Evolutionary conservation across 176 grass and related monocot genomes (phyloP).

Genomic region (Carex parvula): DNA sequence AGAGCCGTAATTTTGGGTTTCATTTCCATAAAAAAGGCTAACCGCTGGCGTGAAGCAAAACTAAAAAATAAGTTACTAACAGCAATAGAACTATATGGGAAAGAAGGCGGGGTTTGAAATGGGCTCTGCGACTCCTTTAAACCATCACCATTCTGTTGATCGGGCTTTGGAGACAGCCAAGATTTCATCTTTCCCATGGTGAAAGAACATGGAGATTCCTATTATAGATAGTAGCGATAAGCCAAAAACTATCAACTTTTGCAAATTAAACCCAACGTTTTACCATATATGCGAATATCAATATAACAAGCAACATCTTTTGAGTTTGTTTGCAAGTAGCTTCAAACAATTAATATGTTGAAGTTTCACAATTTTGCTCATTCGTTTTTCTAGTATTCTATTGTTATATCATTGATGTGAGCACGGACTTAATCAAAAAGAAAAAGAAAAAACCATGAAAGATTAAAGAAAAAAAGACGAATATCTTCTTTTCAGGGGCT

Average conservation of each 20-base stretch:
- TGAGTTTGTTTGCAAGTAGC: background rate
- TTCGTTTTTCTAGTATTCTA: background rate
- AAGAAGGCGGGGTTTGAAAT: conserved; percentile 77
- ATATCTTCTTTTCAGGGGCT: background rate
- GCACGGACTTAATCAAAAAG: background rate
- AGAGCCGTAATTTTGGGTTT: too few relatives aligned
- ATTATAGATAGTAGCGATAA: conserved; percentile 7
- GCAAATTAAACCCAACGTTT: background rate
- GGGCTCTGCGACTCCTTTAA: conserved; percentile 50
- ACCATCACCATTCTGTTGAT: conserved; percentile 38
- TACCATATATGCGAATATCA: background rate
- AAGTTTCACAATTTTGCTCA: background rate
- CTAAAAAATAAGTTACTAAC: conserved; percentile 27
- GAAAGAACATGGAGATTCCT: conserved; percentile 40
- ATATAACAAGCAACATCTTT: background rate
- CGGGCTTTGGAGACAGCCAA: conserved; percentile 52
- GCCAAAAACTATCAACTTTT: background rate
- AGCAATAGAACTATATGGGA: conserved; percentile 53
- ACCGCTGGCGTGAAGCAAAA: background rate
- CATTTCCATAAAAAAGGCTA: too few relatives aligned
- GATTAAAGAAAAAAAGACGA: background rate
- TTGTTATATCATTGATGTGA: background rate
- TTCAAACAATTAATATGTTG: background rate
- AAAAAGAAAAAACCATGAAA: background rate
- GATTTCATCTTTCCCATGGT: conserved; percentile 53